phyloP scores from a whole-genome alignment of 148 eudicot genomes.

The Chenopodium suecicum region DNA sequence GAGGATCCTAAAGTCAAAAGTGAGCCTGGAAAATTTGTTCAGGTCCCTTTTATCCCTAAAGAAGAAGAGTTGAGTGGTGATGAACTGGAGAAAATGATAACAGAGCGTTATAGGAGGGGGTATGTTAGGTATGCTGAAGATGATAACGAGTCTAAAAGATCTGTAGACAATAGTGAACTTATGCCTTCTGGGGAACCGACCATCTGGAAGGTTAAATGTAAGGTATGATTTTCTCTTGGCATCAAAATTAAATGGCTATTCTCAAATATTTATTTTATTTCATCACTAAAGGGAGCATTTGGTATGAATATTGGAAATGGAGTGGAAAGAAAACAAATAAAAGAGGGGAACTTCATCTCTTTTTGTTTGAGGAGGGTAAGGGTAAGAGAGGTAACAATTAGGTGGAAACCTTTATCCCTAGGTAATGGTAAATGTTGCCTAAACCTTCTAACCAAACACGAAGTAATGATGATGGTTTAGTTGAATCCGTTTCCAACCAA shows the following conservation, averaged over 20 bases:
- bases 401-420: too few relatives aligned
- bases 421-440: too few relatives aligned
- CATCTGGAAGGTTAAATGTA: slow-evolving; percentile 97
- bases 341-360: too few relatives aligned
- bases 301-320: too few relatives aligned
- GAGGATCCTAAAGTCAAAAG: slow-evolving; percentile 31
- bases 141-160: slow-evolving; percentile 44
- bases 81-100: slow-evolving; percentile 64
- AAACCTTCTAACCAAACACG: too few relatives aligned
- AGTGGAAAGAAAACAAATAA: too few relatives aligned
- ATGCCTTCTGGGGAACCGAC: slow-evolving; percentile 55
- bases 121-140: slow-evolving; percentile 78
- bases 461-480: too few relatives aligned
- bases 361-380: too few relatives aligned
- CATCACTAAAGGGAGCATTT: too few relatives aligned
- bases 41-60: slow-evolving; percentile 57
- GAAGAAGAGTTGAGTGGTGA: slow-evolving; percentile 83
- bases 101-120: slow-evolving; percentile 77
- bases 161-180: slow-evolving; percentile 34
- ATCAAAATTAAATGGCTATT: neutral
- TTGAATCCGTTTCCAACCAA: too few relatives aligned
- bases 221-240: slow-evolving; percentile 41
- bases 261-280: neutral
- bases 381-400: too few relatives aligned
- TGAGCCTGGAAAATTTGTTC: slow-evolving; percentile 47